These are phyloP conservation scores for Pleoardoris graminearum DNA, from an alignment of 2,329 filamentous ascomycete species.

Conservation along the genomic window DNA sequence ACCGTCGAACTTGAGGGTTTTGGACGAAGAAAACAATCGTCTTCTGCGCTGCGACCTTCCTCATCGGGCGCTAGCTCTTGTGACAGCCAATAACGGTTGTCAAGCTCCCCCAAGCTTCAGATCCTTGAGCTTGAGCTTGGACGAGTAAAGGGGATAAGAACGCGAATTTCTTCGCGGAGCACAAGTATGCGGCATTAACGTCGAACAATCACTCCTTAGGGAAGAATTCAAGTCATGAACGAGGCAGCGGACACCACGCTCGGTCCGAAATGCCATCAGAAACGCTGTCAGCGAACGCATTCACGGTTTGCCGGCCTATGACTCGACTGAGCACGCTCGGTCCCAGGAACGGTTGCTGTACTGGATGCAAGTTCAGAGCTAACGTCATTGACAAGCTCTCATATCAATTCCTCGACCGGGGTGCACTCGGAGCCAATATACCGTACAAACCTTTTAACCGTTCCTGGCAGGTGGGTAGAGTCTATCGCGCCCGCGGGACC, in stretches of 20 bases:
- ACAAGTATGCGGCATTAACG: neutral
- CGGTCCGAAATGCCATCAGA: no score
- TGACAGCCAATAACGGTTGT: neutral
- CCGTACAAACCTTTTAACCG: neutral
- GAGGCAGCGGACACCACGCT: no score
- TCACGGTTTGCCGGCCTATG: no score
- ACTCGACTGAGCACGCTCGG: no score
- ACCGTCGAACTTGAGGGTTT: no score
- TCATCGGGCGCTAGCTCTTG: neutral
- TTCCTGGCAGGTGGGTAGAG: slow-evolving; percentile 3
- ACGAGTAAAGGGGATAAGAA: neutral
- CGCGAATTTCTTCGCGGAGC: neutral
- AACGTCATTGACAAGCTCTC: slow-evolving; percentile 2
- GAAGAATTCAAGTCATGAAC: no score
- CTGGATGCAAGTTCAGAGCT: neutral
- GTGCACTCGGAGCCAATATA: neutral
- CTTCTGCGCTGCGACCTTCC: neutral
- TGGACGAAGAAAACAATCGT: neutral
- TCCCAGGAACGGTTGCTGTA: no score
- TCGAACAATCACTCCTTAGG: neutral
- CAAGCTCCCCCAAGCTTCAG: slow-evolving; percentile 7
- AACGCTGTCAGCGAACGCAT: no score
- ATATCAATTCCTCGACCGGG: neutral
- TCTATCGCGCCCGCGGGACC: neutral
- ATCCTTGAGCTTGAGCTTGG: neutral